These are phyloP conservation scores for Pseudisothecium myosuroides DNA, from an alignment of 225 moss, liverwort and hornwort species.

Conservation along the genomic window DNA sequence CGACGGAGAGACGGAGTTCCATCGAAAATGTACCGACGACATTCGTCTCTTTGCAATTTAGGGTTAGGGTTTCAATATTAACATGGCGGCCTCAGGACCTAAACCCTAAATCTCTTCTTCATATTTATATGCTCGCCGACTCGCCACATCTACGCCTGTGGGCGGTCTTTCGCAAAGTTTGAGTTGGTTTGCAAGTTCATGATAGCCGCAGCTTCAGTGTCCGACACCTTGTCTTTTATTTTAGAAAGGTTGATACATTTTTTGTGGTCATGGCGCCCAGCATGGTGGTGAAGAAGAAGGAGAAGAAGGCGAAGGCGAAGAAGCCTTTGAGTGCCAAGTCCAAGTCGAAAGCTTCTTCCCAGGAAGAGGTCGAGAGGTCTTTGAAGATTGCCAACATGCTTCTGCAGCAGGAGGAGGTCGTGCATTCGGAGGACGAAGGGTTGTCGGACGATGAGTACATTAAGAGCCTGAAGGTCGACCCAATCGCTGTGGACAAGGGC, in stretches of 20 bases:
- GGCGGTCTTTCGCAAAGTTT: fast-evolving
- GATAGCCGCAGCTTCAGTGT: too few species aligned
- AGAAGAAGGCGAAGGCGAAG: not conserved
- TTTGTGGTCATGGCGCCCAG: constrained; percentile 3
- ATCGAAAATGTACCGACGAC: not conserved
- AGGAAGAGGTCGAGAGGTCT: constrained; percentile 20
- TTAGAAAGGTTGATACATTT: not conserved
- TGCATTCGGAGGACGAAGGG: constrained; percentile 22
- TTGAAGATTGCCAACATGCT: constrained; percentile 26
- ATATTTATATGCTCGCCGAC: not conserved
- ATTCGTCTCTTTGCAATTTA: not conserved
- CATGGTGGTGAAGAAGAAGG: constrained; percentile 10
- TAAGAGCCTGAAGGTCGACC: constrained; percentile 8
- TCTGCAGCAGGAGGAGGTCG: constrained; percentile 1
- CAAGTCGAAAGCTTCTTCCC: not conserved
- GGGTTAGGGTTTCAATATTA: not conserved
- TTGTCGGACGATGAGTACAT: constrained; percentile 19
- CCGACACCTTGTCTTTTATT: not conserved
- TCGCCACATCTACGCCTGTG: fast-evolving
- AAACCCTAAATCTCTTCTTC: not conserved
- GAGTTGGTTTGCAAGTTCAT: fast-evolving
- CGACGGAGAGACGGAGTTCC: not conserved
- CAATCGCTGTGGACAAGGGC: not conserved
- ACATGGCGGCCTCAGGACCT: not conserved
- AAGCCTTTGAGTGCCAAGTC: not conserved